Base-by-base conservation (phyloP, 2,329 filamentous ascomycete species). In the Penicillium freii region DNA sequence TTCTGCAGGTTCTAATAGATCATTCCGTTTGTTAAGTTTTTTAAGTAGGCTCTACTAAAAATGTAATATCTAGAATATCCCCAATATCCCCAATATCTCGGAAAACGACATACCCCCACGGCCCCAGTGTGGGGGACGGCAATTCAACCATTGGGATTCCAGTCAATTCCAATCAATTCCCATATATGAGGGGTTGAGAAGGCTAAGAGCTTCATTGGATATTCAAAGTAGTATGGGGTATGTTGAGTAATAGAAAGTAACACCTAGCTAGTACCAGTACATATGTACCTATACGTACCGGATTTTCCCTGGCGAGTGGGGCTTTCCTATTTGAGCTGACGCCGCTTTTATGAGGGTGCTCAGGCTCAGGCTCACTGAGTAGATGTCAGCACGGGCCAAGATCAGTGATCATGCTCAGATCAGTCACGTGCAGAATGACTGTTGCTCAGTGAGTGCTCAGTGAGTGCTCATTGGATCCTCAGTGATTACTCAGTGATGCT, bases 21-120 rank as follows among this genome's bases (percentile, higher is more conserved):
- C 4, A 31, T 31, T 31, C 10, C 6, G 3, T 9, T 13, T 13
- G 3, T 15, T 31, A 31, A 44, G 5, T 7, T 13, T 1, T 7
- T 29, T 23, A 29, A 44, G 5, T 7, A 11, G 3, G 9, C 3
- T 45, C 10, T 2, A 31, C 8, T 15, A 19, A 4, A 19, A 13
- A n/a, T 29, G 6, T 4, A 15, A 23, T 29, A 13, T 44, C 5
- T 5, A n/a, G 1, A 23, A 34, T 47, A 23, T 47, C 17, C 2
- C 1, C 1, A 29, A 33, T 47, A 15, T 23, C 8, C 39, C 13
- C 13, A 21, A 47, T 33, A 34, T 27, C 21, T 49, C 50, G 40
- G 50, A 45, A 52, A 51, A 52, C 7, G 23, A 38, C 31, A 38
- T n/a, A 25, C 50, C 50, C 50, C 50, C 50, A 46, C 40, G 31